Evolutionary conservation across 2,329 filamentous ascomycete species (phyloP), one percentile per base, ranked within the genome.

Genomic region (Boeremia exigua): DNA sequence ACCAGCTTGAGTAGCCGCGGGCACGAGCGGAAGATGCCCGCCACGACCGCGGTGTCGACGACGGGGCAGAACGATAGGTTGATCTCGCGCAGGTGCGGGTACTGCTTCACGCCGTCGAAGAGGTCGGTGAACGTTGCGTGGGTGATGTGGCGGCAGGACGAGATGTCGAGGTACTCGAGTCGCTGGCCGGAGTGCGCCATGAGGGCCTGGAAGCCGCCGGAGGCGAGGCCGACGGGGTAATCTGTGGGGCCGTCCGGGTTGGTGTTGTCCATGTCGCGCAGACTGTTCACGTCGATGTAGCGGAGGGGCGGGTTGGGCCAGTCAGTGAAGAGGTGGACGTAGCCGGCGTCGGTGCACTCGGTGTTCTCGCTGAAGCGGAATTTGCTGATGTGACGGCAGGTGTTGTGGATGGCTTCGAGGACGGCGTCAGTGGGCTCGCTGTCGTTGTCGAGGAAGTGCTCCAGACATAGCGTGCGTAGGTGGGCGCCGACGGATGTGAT

Each of bases 91-190:
- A 98, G 80, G 10, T 86, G 80, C 0, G 88, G 86, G 63, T 96
- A 97, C 19, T 62, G 69, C 23, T 81, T 81, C 8, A 78, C 75
- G 6, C 79, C 77, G 48, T 82, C 79, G 67, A 98, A 97, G 0
- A 89, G 88, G 9, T 88, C 82, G 59, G 91, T 86, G 56, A 96
- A 92, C 0, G 90, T 86, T 14, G 84, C 78, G 30, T 83, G 81
- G 1, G 86, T 83, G 60, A 98, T 93, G 72, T 96, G 89, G 3
- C 94, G 88, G 70, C 92, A 96, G 0, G 89, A 90, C 12, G 91
- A 85, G n/a, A 97, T 80, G 68, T 96, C 90, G 30, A 98, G 79
- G 36, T 83, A 79, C 56, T 82, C 81, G 2, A 98, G 76, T 10
- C 77, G 80, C 1, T 77, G 70, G 4, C 91, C 90, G 0, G 92